Conservation (phyloP, 345 rosid genomes). For the Anastatica hierochuntica region DNA sequence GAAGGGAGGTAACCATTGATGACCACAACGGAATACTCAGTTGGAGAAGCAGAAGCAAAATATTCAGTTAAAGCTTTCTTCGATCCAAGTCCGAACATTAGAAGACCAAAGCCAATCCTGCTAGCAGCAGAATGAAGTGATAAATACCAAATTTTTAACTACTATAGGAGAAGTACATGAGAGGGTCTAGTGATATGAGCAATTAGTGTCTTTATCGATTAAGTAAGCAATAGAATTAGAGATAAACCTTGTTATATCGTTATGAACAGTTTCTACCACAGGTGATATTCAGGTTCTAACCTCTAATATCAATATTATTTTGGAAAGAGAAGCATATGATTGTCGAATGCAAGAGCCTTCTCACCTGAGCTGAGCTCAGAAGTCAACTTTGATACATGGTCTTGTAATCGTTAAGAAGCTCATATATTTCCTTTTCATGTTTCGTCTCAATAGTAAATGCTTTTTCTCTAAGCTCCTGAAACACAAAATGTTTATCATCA, state of each 20-base stretch:
- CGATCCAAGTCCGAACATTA: slow-evolving; percentile 91
- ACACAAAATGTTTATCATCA: not conserved
- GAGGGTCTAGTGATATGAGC: not conserved
- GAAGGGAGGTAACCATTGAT: slow-evolving; percentile 88
- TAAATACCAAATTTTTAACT: not conserved
- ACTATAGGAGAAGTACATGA: not conserved
- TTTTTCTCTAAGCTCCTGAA: slow-evolving; percentile 65
- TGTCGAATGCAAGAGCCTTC: not conserved
- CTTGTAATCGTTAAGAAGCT: slow-evolving; percentile 49
- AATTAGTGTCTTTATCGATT: not conserved
- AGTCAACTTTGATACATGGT: slow-evolving; percentile 59
- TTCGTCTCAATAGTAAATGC: slow-evolving; percentile 44
- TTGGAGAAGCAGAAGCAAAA: slow-evolving; percentile 69
- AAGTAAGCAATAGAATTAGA: too few species aligned
- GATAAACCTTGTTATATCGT: not conserved
- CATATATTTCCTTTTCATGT: slow-evolving; percentile 49
- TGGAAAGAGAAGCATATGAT: too few species aligned
- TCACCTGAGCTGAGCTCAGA: slow-evolving; percentile 69
- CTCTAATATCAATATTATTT: too few species aligned
- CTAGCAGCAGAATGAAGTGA: not conserved
- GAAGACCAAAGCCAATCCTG: slow-evolving; percentile 87
- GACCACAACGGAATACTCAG: slow-evolving; percentile 62
- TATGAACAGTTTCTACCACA: not conserved
- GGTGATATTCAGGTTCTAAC: not conserved
- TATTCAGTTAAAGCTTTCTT: slow-evolving; percentile 70